phyloP scores from a whole-genome alignment of 148 eudicot genomes.

The Chenopodium quinoa region DNA sequence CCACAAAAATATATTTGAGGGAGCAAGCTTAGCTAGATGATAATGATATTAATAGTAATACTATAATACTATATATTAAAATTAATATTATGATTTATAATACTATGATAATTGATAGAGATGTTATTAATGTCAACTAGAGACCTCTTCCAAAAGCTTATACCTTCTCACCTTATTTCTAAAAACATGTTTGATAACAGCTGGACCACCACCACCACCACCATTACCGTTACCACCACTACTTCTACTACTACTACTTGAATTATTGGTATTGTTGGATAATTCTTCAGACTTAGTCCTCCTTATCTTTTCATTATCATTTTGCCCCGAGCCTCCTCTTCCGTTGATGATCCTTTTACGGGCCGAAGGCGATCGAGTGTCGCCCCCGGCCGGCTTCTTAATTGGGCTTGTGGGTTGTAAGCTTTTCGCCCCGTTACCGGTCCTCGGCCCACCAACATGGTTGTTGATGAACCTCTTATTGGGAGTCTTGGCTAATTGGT shows the following conservation, averaged over 20 bases:
- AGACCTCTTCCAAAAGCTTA: constrained; percentile 67
- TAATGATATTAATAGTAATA: neutral
- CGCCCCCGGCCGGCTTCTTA: constrained; percentile 36
- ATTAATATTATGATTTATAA: too few species aligned
- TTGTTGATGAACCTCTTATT: neutral
- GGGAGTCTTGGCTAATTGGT: constrained; percentile 12
- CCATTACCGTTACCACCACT: constrained; percentile 26
- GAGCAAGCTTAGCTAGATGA: neutral
- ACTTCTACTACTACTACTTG: constrained; percentile 9
- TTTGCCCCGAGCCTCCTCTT: neutral
- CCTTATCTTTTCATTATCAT: constrained; percentile 23
- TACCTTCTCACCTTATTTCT: constrained; percentile 74
- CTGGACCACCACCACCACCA: constrained; percentile 26
- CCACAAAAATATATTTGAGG: constrained; percentile 1
- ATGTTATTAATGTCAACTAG: constrained; percentile 29
- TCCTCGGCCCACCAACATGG: constrained; percentile 16
- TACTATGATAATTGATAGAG: neutral
- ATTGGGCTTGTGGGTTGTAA: constrained; percentile 35
- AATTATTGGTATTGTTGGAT: constrained; percentile 22
- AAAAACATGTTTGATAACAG: constrained; percentile 44
- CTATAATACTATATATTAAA: neutral
- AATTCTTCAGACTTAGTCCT: constrained; percentile 49
- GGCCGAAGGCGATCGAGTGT: constrained; percentile 28
- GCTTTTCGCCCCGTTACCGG: constrained; percentile 20
- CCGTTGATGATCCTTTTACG: constrained; percentile 33